phyloP scores from a whole-genome alignment of 176 grass and related monocot species.

The Saccharum spontaneum region DNA sequence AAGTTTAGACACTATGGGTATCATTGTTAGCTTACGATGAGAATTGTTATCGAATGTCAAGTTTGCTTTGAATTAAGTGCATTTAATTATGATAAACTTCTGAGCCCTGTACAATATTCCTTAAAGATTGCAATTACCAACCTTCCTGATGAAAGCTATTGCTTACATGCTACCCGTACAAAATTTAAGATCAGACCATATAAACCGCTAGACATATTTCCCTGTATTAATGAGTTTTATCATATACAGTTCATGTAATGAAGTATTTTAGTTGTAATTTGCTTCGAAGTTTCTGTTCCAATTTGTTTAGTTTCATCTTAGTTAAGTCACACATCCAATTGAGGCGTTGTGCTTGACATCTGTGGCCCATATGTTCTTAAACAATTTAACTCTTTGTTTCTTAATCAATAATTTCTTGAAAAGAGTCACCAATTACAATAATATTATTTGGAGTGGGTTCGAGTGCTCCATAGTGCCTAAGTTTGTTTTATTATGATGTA shows the following conservation, averaged over 20 bases:
- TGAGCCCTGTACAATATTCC: neutral
- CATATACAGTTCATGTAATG: neutral
- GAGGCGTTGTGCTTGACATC: neutral
- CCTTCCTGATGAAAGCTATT: neutral
- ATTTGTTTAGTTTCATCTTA: neutral
- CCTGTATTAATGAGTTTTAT: neutral
- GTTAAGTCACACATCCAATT: neutral
- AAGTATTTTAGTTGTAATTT: neutral
- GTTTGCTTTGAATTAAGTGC: slow-evolving; percentile 13
- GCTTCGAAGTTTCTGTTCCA: neutral
- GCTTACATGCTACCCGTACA: neutral
- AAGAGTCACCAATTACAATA: neutral
- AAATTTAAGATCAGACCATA: neutral
- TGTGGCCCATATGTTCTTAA: neutral
- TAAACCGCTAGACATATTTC: neutral
- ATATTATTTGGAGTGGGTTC: neutral
- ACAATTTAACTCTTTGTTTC: neutral
- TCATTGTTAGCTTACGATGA: neutral
- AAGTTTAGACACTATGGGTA: neutral
- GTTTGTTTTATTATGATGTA: neutral
- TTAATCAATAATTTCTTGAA: neutral
- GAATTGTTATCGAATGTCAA: neutral
- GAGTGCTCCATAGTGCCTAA: neutral
- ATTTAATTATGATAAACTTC: neutral
- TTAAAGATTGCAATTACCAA: neutral